Percentiles rank a stretch among this genome's conserved stretches.
Conservation (phyloP, 352 stramenopile species). For the Phytopythium montanum region DNA sequence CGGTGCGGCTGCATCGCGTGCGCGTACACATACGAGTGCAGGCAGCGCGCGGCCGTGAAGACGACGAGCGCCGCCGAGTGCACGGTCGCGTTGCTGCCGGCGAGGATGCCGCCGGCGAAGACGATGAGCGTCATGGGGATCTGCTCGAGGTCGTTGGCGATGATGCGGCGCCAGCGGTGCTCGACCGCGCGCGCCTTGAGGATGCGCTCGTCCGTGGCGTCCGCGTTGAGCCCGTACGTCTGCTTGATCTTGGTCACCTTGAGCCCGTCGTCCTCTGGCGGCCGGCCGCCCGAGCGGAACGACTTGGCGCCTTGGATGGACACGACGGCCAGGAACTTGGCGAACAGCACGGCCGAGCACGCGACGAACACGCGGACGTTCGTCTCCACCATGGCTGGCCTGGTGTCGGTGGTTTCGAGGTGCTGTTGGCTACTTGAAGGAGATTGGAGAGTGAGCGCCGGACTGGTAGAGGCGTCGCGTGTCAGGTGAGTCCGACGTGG, state of each 20-base stretch:
- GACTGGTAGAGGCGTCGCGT: background rate
- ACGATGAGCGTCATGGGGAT: constrained; percentile 53
- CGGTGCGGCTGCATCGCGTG: constrained; percentile 34
- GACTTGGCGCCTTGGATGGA: constrained; percentile 32
- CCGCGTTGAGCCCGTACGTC: constrained; percentile 26
- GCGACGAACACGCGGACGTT: constrained; percentile 33
- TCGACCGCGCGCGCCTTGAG: constrained; percentile 24
- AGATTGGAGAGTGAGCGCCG: constrained; percentile 7
- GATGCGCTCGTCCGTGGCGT: constrained; percentile 20
- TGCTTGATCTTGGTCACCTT: constrained; percentile 25
- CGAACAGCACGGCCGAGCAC: constrained; percentile 30
- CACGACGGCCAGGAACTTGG: constrained; percentile 36
- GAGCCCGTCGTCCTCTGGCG: constrained; percentile 32
- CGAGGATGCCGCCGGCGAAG: constrained; percentile 42
- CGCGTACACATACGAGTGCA: constrained; percentile 37
- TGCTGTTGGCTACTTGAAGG: constrained; percentile 1
- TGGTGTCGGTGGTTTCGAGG: background rate
- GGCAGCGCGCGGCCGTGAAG: constrained; percentile 32
- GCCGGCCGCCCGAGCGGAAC: constrained; percentile 30
- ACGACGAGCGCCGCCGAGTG: constrained; percentile 27
- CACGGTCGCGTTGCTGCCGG: constrained; percentile 29
- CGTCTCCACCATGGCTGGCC: constrained; percentile 8
- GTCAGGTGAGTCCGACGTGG: background rate
- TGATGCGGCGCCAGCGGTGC: constrained; percentile 47
- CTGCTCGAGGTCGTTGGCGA: constrained; percentile 60